These are phyloP conservation scores for Colletotrichum zoysiae DNA, from an alignment of 2,329 filamentous ascomycete genomes.

Conservation along the genomic window DNA sequence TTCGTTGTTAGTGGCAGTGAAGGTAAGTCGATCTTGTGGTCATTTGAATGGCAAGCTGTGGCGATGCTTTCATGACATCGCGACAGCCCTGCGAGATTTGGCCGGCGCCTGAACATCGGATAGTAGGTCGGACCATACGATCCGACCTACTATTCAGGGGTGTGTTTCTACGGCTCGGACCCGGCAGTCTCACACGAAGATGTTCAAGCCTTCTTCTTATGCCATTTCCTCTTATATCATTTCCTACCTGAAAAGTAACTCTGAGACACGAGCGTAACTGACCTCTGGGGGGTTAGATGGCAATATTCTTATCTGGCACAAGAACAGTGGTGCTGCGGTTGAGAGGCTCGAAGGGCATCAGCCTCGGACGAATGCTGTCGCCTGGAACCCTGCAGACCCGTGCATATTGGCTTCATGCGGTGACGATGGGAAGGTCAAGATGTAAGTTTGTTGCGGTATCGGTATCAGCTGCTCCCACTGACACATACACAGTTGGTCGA, in stretches of 20 bases:
- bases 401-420: conserved; percentile 91
- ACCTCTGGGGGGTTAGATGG: conserved; percentile 59
- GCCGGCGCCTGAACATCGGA: no score
- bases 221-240: no score
- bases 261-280: neutral
- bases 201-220: no score
- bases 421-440: conserved; percentile 86
- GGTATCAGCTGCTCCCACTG: conserved; percentile 2
- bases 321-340: conserved; percentile 80
- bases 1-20: conserved; percentile 94
- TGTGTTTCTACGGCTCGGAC: no score
- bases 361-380: conserved; percentile 84
- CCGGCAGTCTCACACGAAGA: no score
- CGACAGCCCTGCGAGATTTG: no score
- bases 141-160: no score
- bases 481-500: conserved; percentile 45
- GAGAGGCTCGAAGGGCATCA: conserved; percentile 82
- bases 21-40: conserved; percentile 65
- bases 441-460: conserved; percentile 69
- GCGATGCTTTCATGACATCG: no score
- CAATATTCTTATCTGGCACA: conserved; percentile 90
- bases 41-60: neutral
- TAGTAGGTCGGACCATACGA: no score
- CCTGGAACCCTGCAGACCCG: conserved; percentile 88
- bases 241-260: no score